These are phyloP conservation scores for Penicillium sp. DNA, from an alignment of 2,329 filamentous ascomycete genomes.

Conservation along the genomic window DNA sequence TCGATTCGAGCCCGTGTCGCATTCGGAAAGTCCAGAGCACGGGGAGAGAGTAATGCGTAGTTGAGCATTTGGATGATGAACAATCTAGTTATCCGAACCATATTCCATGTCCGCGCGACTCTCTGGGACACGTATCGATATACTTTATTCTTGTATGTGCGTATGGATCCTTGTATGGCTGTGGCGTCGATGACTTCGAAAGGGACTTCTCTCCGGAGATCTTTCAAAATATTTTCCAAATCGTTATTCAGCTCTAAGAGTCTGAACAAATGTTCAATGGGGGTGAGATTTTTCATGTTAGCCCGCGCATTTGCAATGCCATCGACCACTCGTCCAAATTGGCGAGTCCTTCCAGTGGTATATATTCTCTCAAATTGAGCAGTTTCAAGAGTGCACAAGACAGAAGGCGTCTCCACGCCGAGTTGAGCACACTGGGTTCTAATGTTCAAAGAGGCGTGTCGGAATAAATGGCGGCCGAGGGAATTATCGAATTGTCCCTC, in stretches of 20 bases:
- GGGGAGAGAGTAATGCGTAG: background rate
- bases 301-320: conserved; percentile 4
- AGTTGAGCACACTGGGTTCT: conserved; percentile 3
- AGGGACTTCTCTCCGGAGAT: background rate
- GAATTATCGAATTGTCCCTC: background rate
- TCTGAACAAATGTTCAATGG: background rate
- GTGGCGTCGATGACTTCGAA: background rate
- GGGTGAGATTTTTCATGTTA: background rate
- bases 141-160: background rate
- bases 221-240: background rate
- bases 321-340: background rate
- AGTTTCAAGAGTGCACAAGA: background rate
- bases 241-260: background rate
- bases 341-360: background rate
- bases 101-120: background rate
- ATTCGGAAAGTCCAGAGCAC: background rate
- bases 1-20: background rate
- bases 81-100: background rate
- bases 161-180: background rate
- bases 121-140: conserved; percentile 1
- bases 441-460: conserved; percentile 9
- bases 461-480: conserved; percentile 5
- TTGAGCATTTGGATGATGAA: conserved; percentile 1
- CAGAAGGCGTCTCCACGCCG: background rate
- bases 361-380: background rate